Percentiles rank a stretch among this genome's conserved stretches.
phyloP scores from a whole-genome alignment of 2,329 filamentous ascomycete genomes.

The Cercospora sp. region DNA sequence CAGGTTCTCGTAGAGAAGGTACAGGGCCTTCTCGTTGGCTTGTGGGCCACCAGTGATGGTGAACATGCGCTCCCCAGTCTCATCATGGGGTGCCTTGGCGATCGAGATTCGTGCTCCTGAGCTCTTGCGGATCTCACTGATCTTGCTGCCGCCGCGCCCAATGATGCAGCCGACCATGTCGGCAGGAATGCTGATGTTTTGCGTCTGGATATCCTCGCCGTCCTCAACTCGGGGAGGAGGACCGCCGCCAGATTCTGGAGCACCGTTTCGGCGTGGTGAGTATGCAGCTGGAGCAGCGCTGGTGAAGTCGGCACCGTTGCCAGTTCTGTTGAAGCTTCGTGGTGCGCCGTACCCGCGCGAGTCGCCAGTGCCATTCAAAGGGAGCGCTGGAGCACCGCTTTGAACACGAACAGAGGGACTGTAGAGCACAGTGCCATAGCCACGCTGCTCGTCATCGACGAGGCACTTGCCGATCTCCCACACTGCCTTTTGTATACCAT shows the following conservation, averaged over 20 bases:
- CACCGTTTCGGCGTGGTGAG: conserved; percentile 67
- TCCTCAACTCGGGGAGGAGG: conserved; percentile 88
- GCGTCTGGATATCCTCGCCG: conserved; percentile 95
- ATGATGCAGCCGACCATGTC: conserved; percentile 99
- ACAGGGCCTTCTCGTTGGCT: conserved; percentile 93
- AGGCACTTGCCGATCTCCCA: conserved; percentile 99
- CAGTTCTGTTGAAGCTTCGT: conserved; percentile 84
- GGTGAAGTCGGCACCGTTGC: conserved; percentile 96
- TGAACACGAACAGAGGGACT: conserved; percentile 92
- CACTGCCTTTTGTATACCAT: conserved; percentile 90
- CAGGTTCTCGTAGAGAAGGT: conserved; percentile 96
- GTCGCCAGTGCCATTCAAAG: conserved; percentile 52
- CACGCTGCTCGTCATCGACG: conserved; percentile 95
- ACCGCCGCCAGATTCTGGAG: conserved; percentile 70
- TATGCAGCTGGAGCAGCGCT: conserved; percentile 63
- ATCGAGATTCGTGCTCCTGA: conserved; percentile 97
- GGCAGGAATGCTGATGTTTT: conserved; percentile 98
- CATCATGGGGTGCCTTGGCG: conserved; percentile 94
- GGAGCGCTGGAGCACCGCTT: conserved; percentile 54
- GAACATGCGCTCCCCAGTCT: conserved; percentile 98
- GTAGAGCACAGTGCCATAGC: conserved; percentile 94
- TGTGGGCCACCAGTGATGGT: conserved; percentile 95
- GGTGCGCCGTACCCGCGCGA: conserved; percentile 53
- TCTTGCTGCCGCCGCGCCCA: conserved; percentile 90
- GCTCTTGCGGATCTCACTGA: conserved; percentile 96